Percentiles rank a stretch among this genome's conserved stretches.
These are phyloP conservation scores for Porcisia deanei DNA, from an alignment of 208 protist species.

Conservation along the genomic window DNA sequence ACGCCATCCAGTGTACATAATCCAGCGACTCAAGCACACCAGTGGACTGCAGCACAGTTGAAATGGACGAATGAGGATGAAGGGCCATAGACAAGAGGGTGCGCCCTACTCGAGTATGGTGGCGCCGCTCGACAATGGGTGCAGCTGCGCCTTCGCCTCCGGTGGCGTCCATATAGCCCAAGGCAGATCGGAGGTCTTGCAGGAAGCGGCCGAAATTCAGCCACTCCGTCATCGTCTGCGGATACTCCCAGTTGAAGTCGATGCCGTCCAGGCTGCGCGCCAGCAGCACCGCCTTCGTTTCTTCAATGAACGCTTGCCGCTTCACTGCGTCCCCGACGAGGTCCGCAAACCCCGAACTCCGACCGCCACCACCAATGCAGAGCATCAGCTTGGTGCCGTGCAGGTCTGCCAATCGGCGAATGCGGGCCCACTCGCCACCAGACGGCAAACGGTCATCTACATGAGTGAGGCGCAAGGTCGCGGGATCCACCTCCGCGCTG, in stretches of 20 bases:
- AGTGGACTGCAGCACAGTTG: conserved; percentile 26
- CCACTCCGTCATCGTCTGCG: conserved; percentile 47
- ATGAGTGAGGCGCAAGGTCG: conserved; percentile 22
- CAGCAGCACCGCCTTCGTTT: conserved; percentile 38
- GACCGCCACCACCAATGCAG: conserved; percentile 62
- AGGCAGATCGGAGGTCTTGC: conserved; percentile 30
- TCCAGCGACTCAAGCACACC: conserved; percentile 37
- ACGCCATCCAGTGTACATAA: conserved; percentile 74
- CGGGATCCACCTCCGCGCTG: conserved; percentile 55
- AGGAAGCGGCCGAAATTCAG: conserved; percentile 32
- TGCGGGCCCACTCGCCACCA: conserved; percentile 27
- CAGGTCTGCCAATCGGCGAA: conserved; percentile 37
- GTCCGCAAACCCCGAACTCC: conserved; percentile 50
- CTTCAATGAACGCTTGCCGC: conserved; percentile 34
- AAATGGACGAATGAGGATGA: conserved; percentile 38
- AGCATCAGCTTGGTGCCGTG: conserved; percentile 59
- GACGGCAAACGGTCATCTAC: conserved; percentile 53
- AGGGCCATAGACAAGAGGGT: conserved; percentile 42
- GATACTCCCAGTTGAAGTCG: conserved; percentile 86
- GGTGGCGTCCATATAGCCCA: conserved; percentile 8
- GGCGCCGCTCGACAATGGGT: neutral
- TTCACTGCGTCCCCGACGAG: conserved; percentile 27
- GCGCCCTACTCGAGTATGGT: conserved; percentile 6
- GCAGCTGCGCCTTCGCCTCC: neutral
- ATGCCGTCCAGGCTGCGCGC: conserved; percentile 56